These are phyloP conservation scores for Diospyros kaki DNA, from an alignment of 148 eudicot species.

Conservation along the genomic window DNA sequence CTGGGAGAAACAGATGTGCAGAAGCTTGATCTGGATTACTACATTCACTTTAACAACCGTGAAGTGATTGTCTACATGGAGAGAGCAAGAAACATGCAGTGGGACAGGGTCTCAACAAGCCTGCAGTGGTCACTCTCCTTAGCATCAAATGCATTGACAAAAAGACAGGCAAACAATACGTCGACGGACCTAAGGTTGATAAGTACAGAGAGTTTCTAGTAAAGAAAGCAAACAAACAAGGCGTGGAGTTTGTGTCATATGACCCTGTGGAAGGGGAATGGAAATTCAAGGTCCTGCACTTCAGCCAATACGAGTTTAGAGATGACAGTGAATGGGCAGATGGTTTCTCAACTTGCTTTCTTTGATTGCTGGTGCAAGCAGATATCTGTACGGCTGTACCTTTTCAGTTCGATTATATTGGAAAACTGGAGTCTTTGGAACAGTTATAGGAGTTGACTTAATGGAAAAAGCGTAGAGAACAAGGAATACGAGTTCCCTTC, in stretches of 20 bases:
- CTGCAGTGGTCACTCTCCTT: slow-evolving; percentile 63
- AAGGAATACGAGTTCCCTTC: no score
- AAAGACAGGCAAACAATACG: slow-evolving; percentile 41
- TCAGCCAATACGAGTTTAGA: slow-evolving; percentile 19
- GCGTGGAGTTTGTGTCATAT: slow-evolving; percentile 60
- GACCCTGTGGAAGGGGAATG: slow-evolving; percentile 52
- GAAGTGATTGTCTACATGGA: slow-evolving; percentile 57
- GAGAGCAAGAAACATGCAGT: slow-evolving; percentile 50
- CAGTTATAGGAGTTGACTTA: no score
- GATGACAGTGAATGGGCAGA: neutral
- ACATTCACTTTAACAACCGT: slow-evolving; percentile 38
- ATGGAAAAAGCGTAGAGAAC: no score
- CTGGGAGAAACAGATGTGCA: slow-evolving; percentile 57
- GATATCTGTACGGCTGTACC: no score
- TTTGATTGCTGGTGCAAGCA: no score
- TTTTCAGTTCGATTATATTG: no score
- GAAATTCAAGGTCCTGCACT: slow-evolving; percentile 66
- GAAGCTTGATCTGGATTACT: slow-evolving; percentile 49
- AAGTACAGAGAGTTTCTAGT: slow-evolving; percentile 51
- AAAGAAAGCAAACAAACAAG: slow-evolving; percentile 40
- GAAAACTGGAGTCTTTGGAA: no score
- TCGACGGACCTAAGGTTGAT: slow-evolving; percentile 37
- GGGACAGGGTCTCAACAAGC: slow-evolving; percentile 71
- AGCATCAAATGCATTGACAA: slow-evolving; percentile 50
- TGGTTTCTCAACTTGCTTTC: no score